These are phyloP conservation scores for Amorphotheca resinae DNA, from an alignment of 495 filamentous ascomycete genomes.

Conservation along the genomic window DNA sequence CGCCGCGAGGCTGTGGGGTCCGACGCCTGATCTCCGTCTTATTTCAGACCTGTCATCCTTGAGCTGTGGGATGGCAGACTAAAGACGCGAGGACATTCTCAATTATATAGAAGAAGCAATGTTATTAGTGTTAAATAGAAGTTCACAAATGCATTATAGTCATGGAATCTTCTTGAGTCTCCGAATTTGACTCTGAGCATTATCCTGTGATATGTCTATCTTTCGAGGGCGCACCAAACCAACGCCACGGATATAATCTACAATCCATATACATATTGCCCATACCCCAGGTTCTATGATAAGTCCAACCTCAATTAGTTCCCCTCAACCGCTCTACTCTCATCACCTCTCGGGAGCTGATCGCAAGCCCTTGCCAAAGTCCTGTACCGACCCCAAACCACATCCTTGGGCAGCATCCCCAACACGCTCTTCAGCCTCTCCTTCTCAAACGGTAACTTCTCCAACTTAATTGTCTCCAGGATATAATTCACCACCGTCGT, in stretches of 20 bases:
- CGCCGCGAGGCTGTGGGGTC: conserved; percentile 12
- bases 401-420: not conserved
- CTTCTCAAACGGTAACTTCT: conserved; percentile 29
- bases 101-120: not conserved
- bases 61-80: conserved; percentile 28
- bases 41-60: conserved; percentile 32
- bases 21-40: conserved; percentile 20
- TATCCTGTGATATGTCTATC: not conserved
- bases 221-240: not conserved
- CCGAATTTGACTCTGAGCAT: too few species aligned
- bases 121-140: too few species aligned
- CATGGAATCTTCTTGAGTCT: too few species aligned
- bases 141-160: too few species aligned
- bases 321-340: too few species aligned
- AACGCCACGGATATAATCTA: not conserved
- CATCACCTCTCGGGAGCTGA: not conserved
- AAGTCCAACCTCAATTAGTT: too few species aligned
- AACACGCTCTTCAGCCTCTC: conserved; percentile 26
- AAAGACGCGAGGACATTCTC: conserved; percentile 29
- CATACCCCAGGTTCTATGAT: too few species aligned
- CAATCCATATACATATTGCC: not conserved
- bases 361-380: not conserved
- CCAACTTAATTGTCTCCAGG: conserved; percentile 26
- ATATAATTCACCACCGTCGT: conserved; percentile 41
- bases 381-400: not conserved